Percentiles rank a stretch among this genome's conserved stretches.
These are phyloP conservation scores for Fusarium torulosum DNA, from an alignment of 2,329 filamentous ascomycete genomes.

Conservation along the genomic window DNA sequence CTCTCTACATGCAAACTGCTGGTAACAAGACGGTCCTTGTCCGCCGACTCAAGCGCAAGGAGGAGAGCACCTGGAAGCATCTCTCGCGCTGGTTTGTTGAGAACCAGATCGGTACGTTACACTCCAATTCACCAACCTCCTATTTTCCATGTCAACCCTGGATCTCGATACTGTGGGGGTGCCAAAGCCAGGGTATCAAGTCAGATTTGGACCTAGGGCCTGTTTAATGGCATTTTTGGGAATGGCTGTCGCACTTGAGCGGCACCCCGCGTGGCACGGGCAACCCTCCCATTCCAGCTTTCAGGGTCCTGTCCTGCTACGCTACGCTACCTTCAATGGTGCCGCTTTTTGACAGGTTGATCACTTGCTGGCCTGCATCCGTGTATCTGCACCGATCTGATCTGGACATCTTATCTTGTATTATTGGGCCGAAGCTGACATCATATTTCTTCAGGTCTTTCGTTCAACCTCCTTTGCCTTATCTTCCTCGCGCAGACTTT, in stretches of 20 bases:
- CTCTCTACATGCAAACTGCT: constrained; percentile 68
- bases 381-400: constrained; percentile 21
- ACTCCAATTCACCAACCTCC: constrained; percentile 16
- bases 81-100: constrained; percentile 78
- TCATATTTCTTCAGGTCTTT: constrained; percentile 68
- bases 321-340: constrained; percentile 30
- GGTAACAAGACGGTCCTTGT: constrained; percentile 66
- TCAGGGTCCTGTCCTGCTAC: constrained; percentile 29
- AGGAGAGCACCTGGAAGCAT: constrained; percentile 70
- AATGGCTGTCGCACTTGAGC: constrained; percentile 31
- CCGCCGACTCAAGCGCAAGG: constrained; percentile 70
- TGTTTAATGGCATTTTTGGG: constrained; percentile 9
- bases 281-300: constrained; percentile 31
- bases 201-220: neutral
- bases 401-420: constrained; percentile 10
- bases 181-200: constrained; percentile 19
- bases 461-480: constrained; percentile 85
- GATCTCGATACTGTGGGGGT: constrained; percentile 23
- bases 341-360: constrained; percentile 30
- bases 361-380: constrained; percentile 19
- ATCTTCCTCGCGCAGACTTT: constrained; percentile 84
- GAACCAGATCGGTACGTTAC: constrained; percentile 80
- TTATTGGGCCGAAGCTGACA: constrained; percentile 43
- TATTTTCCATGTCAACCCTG: constrained; percentile 13
- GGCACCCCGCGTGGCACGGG: constrained; percentile 45